Evolutionary conservation across 1,284 basidiomycete species (phyloP), one percentile per base, ranked within the genome.

Genomic region (Sporisorium exsertum): DNA sequence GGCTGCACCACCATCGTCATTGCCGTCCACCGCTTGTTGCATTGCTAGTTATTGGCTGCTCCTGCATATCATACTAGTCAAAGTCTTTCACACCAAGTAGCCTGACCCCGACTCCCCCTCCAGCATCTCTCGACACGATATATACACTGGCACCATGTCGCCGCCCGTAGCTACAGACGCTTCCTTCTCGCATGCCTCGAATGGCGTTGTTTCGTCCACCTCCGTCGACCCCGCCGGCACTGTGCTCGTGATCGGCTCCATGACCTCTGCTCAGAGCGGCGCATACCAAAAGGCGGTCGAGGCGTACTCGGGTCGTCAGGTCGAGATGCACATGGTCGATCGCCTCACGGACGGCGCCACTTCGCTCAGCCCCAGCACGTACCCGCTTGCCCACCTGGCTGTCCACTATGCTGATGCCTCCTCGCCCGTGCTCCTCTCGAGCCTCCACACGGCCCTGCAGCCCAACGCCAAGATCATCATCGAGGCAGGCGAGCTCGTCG

Each of bases 321-420:
- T 84, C 7, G 84, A 85, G 58, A 84, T 84, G 72, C 75, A 85
- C 60, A 84, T 85, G 83, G 70, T 81, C 26, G 84, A 85, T 56
- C 80, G 84, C 12, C 62, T 85, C 43, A 84, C 81, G 16, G 81
- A 84, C 22, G 78, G 67, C 2, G 80, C 70, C 20, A 80, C 78
- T 9, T 37, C 65, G 37, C 79, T 81, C 15, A 29, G 64, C 6
- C 58, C 75, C 18, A 51, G 56, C 32, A 67, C 71, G 4, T 81
- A 78, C 46, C 75, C 79, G 5, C 29, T 62, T 16, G 81, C 71
- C 8, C 72, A 78, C 37, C 65, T 82, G 20, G 60, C 79, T 24
- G 67, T 77, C 1, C 70, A 77, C 15, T 73, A 68, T 37, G 56
- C 71, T 0, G 78, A 77, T n/a, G 72, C 72, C 1, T 54, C 72